Evolutionary conservation across 805 yeast genomes (phyloP).

Genomic region (Wickerhamomyces pijperi): DNA sequence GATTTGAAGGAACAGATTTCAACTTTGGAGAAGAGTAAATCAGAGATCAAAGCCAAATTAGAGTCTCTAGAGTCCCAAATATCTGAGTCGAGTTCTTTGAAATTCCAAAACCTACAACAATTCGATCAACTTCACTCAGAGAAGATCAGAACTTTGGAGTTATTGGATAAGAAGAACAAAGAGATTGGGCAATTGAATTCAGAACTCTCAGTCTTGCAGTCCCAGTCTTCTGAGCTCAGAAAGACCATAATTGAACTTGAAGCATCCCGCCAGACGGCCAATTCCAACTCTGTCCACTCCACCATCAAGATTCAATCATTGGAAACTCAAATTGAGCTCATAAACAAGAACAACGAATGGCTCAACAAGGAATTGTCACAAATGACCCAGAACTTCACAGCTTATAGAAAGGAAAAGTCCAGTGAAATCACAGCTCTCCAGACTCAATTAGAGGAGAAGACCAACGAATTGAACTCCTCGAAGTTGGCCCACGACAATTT

Average conservation of each 20-base stretch:
- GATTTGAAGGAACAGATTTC: slow-evolving; percentile 13
- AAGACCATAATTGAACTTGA: slow-evolving; percentile 28
- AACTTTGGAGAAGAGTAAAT: slow-evolving; percentile 13
- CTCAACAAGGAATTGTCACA: slow-evolving; percentile 28
- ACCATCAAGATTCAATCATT: slow-evolving; percentile 25
- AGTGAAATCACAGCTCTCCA: slow-evolving; percentile 17
- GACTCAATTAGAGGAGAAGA: slow-evolving; percentile 18
- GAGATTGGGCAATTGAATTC: slow-evolving; percentile 23
- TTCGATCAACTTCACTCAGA: slow-evolving; percentile 12
- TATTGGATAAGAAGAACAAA: slow-evolving; percentile 25
- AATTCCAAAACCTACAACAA: slow-evolving; percentile 6
- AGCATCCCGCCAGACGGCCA: slow-evolving; percentile 21
- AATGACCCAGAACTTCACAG: slow-evolving; percentile 20
- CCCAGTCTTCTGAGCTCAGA: slow-evolving; percentile 26
- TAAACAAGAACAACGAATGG: slow-evolving; percentile 29
- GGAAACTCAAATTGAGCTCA: slow-evolving; percentile 30
- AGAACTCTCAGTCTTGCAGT: slow-evolving; percentile 28
- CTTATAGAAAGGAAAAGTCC: slow-evolving; percentile 18
- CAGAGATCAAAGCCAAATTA: slow-evolving; percentile 11
- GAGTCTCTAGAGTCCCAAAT: slow-evolving; percentile 7
- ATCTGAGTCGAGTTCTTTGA: slow-evolving; percentile 1
- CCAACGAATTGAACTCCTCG: slow-evolving; percentile 21
- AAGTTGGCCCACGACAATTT: slow-evolving; percentile 21
- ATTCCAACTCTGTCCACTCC: slow-evolving; percentile 19
- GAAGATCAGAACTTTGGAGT: slow-evolving; percentile 22